Evolutionary conservation across 495 filamentous ascomycete genomes (phyloP).

Genomic region (Trichoderma orchidacearum): DNA sequence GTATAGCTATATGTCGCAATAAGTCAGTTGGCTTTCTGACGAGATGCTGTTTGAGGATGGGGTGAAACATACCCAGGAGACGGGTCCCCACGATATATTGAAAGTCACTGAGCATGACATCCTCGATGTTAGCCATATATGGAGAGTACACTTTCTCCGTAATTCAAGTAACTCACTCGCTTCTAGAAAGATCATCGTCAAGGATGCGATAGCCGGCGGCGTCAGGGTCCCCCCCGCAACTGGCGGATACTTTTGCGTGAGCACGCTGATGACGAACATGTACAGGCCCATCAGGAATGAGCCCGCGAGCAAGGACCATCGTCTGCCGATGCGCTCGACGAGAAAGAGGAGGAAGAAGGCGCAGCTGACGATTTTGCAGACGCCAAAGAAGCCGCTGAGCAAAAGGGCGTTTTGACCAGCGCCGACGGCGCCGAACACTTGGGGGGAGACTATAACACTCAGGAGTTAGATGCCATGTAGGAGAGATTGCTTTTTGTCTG

Average conservation of each 20-base stretch:
- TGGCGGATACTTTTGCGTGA: slow-evolving; percentile 28
- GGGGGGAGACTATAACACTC: slow-evolving; percentile 16
- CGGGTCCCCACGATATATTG: slow-evolving; percentile 37
- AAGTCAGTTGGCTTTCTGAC: background rate
- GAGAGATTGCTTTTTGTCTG: background rate
- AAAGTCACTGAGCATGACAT: slow-evolving; percentile 17
- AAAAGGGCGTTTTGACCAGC: slow-evolving; percentile 26
- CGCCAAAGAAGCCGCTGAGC: slow-evolving; percentile 33
- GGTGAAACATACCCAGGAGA: slow-evolving; percentile 21
- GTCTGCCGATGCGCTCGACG: slow-evolving; percentile 23
- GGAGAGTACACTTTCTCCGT: too few relatives aligned
- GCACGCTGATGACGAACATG: slow-evolving; percentile 14
- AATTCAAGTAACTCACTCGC: slow-evolving; percentile 13
- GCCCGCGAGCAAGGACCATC: slow-evolving; percentile 19
- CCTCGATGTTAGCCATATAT: background rate
- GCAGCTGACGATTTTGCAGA: slow-evolving; percentile 31
- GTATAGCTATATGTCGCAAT: slow-evolving; percentile 15
- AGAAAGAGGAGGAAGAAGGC: slow-evolving; percentile 24
- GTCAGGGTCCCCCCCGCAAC: slow-evolving; percentile 10
- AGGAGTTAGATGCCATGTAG: slow-evolving; percentile 1
- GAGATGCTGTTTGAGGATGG: background rate
- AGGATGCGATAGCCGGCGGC: slow-evolving; percentile 27
- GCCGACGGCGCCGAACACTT: slow-evolving; percentile 33
- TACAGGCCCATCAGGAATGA: slow-evolving; percentile 20
- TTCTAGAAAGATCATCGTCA: slow-evolving; percentile 37